Conservation (phyloP, 495 filamentous ascomycete genomes). For the Geoglossum glabrum region DNA sequence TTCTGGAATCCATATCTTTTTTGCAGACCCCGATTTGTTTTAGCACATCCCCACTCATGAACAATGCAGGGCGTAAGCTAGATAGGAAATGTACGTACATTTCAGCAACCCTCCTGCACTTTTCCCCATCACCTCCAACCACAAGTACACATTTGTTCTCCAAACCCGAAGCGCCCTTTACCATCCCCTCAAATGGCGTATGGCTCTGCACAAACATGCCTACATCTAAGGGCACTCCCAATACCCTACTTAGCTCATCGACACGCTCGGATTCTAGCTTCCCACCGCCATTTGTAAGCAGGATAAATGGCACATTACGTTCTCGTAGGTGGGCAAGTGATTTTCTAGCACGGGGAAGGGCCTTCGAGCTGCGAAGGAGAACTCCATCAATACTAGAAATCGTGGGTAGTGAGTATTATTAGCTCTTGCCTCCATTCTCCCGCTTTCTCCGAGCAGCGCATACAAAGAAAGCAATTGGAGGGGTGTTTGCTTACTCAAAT, state of each 20-base stretch:
- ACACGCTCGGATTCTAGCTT: constrained; percentile 54
- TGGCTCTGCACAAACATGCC: constrained; percentile 67
- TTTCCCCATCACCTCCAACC: constrained; percentile 58
- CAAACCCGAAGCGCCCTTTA: constrained; percentile 18
- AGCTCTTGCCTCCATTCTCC: not conserved
- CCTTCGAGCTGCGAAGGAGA: constrained; percentile 61
- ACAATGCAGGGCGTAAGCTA: too few species aligned
- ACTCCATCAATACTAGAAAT: constrained; percentile 78
- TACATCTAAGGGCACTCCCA: constrained; percentile 36
- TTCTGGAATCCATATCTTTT: constrained; percentile 61
- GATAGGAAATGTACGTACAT: constrained; percentile 12
- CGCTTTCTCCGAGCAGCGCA: not conserved
- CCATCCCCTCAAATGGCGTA: constrained; percentile 50
- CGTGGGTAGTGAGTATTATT: constrained; percentile 5
- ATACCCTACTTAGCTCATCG: constrained; percentile 41
- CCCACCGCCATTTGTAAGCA: constrained; percentile 80
- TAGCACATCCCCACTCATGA: not conserved
- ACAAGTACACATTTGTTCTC: constrained; percentile 61
- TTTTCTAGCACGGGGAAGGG: constrained; percentile 62
- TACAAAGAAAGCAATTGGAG: not conserved
- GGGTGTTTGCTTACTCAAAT: constrained; percentile 45
- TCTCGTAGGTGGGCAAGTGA: constrained; percentile 51
- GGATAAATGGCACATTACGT: constrained; percentile 57
- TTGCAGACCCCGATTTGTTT: constrained; percentile 4
- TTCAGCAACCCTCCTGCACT: constrained; percentile 57